Conservation (phyloP, 768 basidiomycete species). For the Kwoniella heveanensis region DNA sequence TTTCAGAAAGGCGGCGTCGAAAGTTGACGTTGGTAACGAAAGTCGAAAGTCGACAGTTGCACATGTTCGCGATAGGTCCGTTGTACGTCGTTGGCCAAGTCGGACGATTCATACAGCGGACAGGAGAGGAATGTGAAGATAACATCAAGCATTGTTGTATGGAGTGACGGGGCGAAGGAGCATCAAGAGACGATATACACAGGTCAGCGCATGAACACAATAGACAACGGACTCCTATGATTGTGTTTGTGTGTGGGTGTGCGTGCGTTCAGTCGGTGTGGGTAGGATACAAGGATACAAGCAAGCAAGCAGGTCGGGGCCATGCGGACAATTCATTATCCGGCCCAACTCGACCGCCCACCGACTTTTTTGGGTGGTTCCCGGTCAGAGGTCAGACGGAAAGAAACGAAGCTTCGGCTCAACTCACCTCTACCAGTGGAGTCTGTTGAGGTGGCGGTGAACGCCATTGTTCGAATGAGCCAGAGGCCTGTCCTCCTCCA, state of each 20-base stretch:
- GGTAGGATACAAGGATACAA: not conserved
- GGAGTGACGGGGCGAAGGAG: not conserved
- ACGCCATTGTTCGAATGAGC: conserved; percentile 32
- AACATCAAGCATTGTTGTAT: too few relatives aligned
- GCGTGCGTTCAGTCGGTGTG: not conserved
- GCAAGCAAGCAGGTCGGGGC: not conserved
- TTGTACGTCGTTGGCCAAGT: not conserved
- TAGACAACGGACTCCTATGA: not conserved
- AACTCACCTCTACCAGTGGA: conserved; percentile 41
- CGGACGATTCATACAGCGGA: too few relatives aligned
- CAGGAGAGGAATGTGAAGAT: not conserved
- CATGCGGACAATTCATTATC: conserved; percentile 14
- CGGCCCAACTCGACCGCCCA: not conserved
- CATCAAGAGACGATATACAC: not conserved
- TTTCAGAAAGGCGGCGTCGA: conserved; percentile 18
- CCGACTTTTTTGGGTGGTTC: not conserved
- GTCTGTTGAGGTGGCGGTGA: conserved; percentile 38
- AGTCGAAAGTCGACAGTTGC: too few relatives aligned
- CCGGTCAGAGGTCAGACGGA: too few relatives aligned
- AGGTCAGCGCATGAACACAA: conserved; percentile 4
- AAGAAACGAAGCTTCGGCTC: too few relatives aligned
- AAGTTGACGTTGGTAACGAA: not conserved
- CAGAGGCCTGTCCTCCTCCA: not conserved
- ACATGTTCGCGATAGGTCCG: too few relatives aligned
- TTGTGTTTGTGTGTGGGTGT: not conserved